phyloP scores from a whole-genome alignment of 2,329 filamentous ascomycete species.

The Xylaria sp. region DNA sequence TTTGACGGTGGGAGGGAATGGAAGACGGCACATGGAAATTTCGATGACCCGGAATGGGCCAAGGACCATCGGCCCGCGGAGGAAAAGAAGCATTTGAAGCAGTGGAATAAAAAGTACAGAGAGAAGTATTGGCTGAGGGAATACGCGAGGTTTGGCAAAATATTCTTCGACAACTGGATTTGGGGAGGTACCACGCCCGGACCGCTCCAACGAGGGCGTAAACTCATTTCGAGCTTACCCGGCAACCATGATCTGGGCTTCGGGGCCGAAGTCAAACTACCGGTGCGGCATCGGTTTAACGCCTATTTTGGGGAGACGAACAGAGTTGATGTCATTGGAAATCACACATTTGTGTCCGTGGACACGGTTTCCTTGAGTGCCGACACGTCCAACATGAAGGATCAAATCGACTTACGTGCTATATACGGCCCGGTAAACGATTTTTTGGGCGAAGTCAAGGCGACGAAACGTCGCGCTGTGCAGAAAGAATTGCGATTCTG shows the following conservation, averaged over 20 bases:
- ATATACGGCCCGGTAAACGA: conserved; percentile 82
- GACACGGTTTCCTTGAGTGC: conserved; percentile 91
- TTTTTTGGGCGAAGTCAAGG: conserved; percentile 77
- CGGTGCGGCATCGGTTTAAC: conserved; percentile 84
- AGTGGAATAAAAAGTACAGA: conserved; percentile 79
- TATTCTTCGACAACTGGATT: conserved; percentile 81
- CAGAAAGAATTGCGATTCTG: conserved; percentile 74
- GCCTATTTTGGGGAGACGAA: conserved; percentile 93
- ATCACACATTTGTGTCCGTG: conserved; percentile 93
- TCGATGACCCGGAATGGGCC: conserved; percentile 70
- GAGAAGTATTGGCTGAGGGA: conserved; percentile 87
- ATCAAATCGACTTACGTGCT: conserved; percentile 62
- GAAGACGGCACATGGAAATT: conserved; percentile 74
- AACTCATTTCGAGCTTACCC: conserved; percentile 85
- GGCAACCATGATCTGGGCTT: conserved; percentile 97
- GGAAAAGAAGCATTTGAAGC: conserved; percentile 67
- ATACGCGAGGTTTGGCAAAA: conserved; percentile 84
- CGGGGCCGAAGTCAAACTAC: conserved; percentile 81
- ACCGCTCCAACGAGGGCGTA: conserved; percentile 73
- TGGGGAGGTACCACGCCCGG: conserved; percentile 65
- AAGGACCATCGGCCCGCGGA: conserved; percentile 60
- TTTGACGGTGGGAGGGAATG: conserved; percentile 98
- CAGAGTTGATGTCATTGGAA: conserved; percentile 88
- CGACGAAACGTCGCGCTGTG: conserved; percentile 73
- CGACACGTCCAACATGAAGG: conserved; percentile 62